Evolutionary conservation across 1,139 yeast species (phyloP), one percentile per base, ranked within the genome.

Genomic region (Casaregolazyma lundiana): DNA sequence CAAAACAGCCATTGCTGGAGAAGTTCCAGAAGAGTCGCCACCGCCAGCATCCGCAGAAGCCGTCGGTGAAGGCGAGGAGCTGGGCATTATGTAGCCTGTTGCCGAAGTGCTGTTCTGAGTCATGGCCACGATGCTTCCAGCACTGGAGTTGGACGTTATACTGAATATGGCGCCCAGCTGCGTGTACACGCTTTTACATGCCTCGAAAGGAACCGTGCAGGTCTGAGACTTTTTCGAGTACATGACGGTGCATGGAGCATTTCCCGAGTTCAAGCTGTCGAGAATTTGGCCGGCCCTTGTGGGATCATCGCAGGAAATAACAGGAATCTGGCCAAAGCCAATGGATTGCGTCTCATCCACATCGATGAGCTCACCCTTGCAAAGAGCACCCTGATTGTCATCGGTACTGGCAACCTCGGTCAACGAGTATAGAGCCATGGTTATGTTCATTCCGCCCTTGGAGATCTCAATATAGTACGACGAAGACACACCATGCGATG

Each of bases 121-220:
- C 38, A 57, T 51, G 3, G 51, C 40, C n/a, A 59, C 35, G n/a
- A 63, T 47, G 9, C 60, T 50, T 20, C 44, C 39, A 6, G 64
- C 56, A 6, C 59, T 56, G n/a, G 48, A 30, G 3, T 48, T 46
- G 6, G 64, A 54, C 8, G 60, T 46, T 26, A 58, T 48, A 8
- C 66, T 59, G 52, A 64, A 62, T 6, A 62, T 54, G 1, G 65
- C 55, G 2, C 67, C 68, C 29, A 64, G 46, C 45, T 61, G 60
- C 15, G 58, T 52, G 20, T 54, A 53, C 36, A 58, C 54, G 15
- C 53, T 51, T 30, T 44, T 39, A 20, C 53, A 51, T n/a, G 54
- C 44, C 2, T 49, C 42, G 2, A 57, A 50, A 8, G 48, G 50
- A 32, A 63, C 53, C 43, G 51, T 50, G 51, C 68, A 64, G 3